These are phyloP conservation scores for Leccinum longicurvipes DNA, from an alignment of 768 basidiomycete genomes.

Conservation along the genomic window DNA sequence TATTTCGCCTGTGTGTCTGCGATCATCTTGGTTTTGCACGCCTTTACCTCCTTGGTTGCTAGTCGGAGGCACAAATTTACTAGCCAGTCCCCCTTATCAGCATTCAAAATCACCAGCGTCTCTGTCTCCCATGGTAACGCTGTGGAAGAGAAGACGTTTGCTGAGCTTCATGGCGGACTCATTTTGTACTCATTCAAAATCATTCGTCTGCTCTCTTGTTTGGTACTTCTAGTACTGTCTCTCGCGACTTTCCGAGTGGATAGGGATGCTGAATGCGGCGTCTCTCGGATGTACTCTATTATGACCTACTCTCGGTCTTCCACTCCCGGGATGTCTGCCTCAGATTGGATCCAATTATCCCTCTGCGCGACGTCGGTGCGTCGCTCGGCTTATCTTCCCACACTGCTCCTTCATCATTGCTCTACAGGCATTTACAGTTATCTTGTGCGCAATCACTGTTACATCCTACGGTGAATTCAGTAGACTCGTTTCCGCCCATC, in stretches of 20 bases:
- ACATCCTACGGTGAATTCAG: neutral
- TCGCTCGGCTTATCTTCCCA: neutral
- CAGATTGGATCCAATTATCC: neutral
- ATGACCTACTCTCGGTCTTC: neutral
- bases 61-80: no score
- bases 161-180: neutral
- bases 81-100: neutral
- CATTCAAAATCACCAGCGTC: neutral
- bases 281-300: neutral
- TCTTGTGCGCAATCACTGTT: neutral
- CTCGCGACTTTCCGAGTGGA: neutral
- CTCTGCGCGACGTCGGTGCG: neutral
- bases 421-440: neutral
- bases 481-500: neutral
- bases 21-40: neutral
- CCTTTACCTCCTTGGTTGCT: neutral
- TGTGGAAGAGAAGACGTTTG: neutral
- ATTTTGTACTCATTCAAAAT: neutral
- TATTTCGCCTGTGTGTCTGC: neutral
- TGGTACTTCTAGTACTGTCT: neutral
- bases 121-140: neutral
- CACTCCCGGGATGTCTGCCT: neutral
- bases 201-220: neutral
- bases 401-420: neutral
- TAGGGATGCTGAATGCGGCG: neutral